Percentiles rank a stretch among this genome's conserved stretches.
phyloP scores from a whole-genome alignment of 139 green algal genomes.

The Astrephomene gubernaculifera region DNA sequence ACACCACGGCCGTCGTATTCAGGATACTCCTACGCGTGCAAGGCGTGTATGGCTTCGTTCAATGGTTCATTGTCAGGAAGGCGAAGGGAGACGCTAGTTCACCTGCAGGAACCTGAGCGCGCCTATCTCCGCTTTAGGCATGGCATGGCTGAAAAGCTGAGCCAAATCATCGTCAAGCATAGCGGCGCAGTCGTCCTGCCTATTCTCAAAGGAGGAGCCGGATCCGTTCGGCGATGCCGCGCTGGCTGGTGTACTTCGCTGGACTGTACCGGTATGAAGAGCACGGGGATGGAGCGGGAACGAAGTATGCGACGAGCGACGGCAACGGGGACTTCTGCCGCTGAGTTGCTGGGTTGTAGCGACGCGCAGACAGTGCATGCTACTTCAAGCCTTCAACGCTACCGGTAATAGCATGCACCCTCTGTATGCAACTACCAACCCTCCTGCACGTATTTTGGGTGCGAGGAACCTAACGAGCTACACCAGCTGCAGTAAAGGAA shows the following conservation, averaged over 20 bases:
- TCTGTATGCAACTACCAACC: neutral
- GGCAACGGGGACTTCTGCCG: too few relatives aligned
- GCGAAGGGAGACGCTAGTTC: neutral
- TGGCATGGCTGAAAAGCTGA: slow-evolving; percentile 50
- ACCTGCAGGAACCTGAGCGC: slow-evolving; percentile 72
- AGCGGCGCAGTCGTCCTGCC: neutral
- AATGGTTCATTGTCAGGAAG: neutral
- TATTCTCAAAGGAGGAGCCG: neutral
- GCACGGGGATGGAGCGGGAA: too few relatives aligned
- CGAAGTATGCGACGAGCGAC: too few relatives aligned
- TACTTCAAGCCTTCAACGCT: too few relatives aligned
- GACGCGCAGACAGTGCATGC: slow-evolving; percentile 13
- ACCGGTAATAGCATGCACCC: neutral
- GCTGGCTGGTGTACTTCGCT: neutral
- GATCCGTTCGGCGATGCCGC: neutral
- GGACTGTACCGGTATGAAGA: too few relatives aligned
- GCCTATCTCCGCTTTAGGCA: slow-evolving; percentile 90
- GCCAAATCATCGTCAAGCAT: slow-evolving; percentile 17
- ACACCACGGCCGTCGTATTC: slow-evolving; percentile 84
- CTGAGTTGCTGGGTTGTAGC: too few relatives aligned
- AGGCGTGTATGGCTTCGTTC: neutral
- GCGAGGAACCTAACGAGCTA: neutral
- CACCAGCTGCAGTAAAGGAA: too few relatives aligned
- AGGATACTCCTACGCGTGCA: slow-evolving; percentile 69
- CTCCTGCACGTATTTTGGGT: neutral